Evolutionary conservation across 2,329 filamentous ascomycete species (phyloP).

Genomic region (Fusarium paranaense): DNA sequence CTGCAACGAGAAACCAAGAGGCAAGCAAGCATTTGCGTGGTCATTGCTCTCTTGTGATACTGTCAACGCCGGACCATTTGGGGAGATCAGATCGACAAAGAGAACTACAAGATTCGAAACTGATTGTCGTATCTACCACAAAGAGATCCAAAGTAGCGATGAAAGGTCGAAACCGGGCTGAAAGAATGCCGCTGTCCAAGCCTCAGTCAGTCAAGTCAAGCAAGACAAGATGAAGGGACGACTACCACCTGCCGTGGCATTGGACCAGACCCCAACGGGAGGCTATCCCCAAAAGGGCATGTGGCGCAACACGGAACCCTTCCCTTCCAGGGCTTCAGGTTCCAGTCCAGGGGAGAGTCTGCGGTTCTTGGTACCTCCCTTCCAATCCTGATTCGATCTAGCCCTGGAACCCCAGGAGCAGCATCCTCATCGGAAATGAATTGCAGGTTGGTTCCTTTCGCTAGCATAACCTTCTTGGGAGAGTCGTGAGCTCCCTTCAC

Average conservation of each 20-base stretch:
- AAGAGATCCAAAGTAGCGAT: not conserved
- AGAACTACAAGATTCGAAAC: not conserved
- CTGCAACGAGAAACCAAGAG: not conserved
- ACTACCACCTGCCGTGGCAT: slow-evolving; percentile 27
- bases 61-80: slow-evolving; percentile 1
- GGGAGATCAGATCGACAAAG: not conserved
- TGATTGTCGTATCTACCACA: not conserved
- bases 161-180: slow-evolving; percentile 12
- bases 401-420: not conserved
- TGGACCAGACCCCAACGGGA: slow-evolving; percentile 8
- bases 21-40: slow-evolving; percentile 5
- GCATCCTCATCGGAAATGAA: slow-evolving; percentile 33
- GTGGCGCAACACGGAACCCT: slow-evolving; percentile 15
- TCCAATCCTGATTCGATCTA: slow-evolving; percentile 14
- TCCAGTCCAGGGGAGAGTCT: slow-evolving; percentile 11
- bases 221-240: not conserved
- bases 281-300: slow-evolving; percentile 4
- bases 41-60: slow-evolving; percentile 1
- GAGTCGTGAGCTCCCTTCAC: not conserved
- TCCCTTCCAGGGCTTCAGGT: not conserved
- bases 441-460: slow-evolving; percentile 1
- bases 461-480: slow-evolving; percentile 15
- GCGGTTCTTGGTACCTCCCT: slow-evolving; percentile 17
- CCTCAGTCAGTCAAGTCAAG: not conserved
- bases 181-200: not conserved